Conservation (phyloP, 495 filamentous ascomycete species). For the Neurospora sp. region DNA sequence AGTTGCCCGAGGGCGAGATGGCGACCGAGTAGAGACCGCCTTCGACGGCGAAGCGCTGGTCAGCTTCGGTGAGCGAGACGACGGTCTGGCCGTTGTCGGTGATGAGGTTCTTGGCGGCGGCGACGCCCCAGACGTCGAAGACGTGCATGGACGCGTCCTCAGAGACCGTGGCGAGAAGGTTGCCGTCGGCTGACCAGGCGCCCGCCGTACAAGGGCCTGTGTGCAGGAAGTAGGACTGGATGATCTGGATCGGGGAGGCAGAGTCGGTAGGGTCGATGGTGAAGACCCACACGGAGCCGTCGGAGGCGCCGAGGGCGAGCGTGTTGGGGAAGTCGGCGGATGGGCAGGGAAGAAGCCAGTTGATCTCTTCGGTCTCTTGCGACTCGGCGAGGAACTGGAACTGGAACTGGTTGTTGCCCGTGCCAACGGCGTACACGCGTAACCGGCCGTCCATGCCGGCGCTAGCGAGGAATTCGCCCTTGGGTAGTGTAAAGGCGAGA, state of each 20-base stretch:
- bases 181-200: conserved; percentile 81
- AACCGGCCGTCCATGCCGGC: conserved; percentile 78
- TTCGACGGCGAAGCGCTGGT: conserved; percentile 85
- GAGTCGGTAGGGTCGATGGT: conserved; percentile 57
- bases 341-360: conserved; percentile 79
- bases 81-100: conserved; percentile 62
- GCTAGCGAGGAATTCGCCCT: conserved; percentile 74
- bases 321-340: conserved; percentile 58
- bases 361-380: conserved; percentile 85
- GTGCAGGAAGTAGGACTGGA: conserved; percentile 86
- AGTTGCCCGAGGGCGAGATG: conserved; percentile 62
- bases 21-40: conserved; percentile 84
- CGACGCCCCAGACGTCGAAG: conserved; percentile 83
- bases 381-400: conserved; percentile 61
- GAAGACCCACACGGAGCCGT: conserved; percentile 94
- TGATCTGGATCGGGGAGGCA: conserved; percentile 54
- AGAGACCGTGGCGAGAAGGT: conserved; percentile 76
- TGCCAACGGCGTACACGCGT: conserved; percentile 53
- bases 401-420: conserved; percentile 61
- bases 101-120: conserved; percentile 61
- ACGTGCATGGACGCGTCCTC: conserved; percentile 87
- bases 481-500: conserved; percentile 70
- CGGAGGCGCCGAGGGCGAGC: conserved; percentile 83
- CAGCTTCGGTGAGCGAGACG: conserved; percentile 67
- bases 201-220: conserved; percentile 82